Evolutionary conservation across 2,329 filamentous ascomycete genomes (phyloP).

Genomic region (Boeremia lycopersici): DNA sequence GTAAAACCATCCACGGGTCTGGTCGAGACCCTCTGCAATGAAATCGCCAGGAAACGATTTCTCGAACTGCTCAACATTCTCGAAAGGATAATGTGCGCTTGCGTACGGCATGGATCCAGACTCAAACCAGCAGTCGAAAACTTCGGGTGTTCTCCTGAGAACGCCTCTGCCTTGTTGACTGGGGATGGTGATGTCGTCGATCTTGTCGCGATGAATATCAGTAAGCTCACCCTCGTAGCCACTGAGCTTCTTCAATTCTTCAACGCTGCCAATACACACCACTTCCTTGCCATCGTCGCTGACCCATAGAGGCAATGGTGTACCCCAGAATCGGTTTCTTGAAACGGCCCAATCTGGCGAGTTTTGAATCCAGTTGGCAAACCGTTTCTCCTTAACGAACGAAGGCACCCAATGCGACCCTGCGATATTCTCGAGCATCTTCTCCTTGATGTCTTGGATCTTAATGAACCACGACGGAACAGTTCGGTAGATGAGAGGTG

Average conservation of each 20-base stretch:
- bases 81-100: constrained; percentile 89
- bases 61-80: constrained; percentile 81
- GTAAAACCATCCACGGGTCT: constrained; percentile 97
- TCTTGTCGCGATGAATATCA: constrained; percentile 89
- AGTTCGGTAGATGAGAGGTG: constrained; percentile 87
- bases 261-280: constrained; percentile 83
- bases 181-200: constrained; percentile 93
- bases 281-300: constrained; percentile 87
- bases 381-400: constrained; percentile 89
- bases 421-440: constrained; percentile 91
- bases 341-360: constrained; percentile 96
- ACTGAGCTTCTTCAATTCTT: constrained; percentile 82
- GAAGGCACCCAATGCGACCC: constrained; percentile 89
- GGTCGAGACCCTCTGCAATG: constrained; percentile 90
- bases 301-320: constrained; percentile 88
- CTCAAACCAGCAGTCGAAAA: constrained; percentile 98
- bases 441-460: constrained; percentile 79
- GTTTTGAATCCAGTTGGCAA: constrained; percentile 88
- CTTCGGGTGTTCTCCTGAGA: constrained; percentile 81
- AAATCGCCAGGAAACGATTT: constrained; percentile 89
- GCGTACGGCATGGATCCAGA: constrained; percentile 96
- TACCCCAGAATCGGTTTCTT: constrained; percentile 94
- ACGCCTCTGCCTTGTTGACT: constrained; percentile 84
- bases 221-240: constrained; percentile 83
- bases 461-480: constrained; percentile 96